Evolutionary conservation across 768 basidiomycete species (phyloP), one percentile per base, ranked within the genome.

Genomic region (Trichaptum fuscoviolaceum): DNA sequence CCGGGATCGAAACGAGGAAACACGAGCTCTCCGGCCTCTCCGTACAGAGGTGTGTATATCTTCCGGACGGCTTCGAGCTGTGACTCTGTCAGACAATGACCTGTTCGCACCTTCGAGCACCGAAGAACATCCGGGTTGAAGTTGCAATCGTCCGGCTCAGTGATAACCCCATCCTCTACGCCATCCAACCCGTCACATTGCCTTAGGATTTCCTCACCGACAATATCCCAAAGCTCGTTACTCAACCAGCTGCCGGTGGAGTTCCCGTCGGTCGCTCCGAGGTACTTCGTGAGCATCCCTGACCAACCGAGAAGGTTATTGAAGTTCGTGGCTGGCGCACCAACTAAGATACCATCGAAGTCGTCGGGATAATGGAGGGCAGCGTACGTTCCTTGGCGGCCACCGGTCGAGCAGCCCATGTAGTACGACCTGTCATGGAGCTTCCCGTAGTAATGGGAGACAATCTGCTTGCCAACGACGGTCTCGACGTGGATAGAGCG

Each of bases 151-250:
- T 67, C 63, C 20, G 73, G 73, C 27, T 72, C 67, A 65, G 67
- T 72, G 62, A 77, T 74, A 63, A 77, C 72, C 8, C 73, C 72
- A 66, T 77, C 76, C 2, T 69, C 20, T 35, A 75, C 71, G 18
- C 76, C 76, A 65, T 77, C 76, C 24, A 75, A 57, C 1, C 36
- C 68, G 62, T 77, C 76, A 62, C 76, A 77, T 65, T 77, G 76
- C 36, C 70, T 69, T 63, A 77, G 64, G 7, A 75, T 73, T 63
- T 77, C 76, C 10, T 72, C 66, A 26, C 72, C 70, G 26, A 77
- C 70, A 17, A 73, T 65, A 20, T 71, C 61, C 75, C 76, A 77
- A 63, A 68, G 61, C 12, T 67, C 65, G 3, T 68, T 57, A 1
- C 71, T 67, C 30, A 77, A 75, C 64, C 73, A 77, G 10, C 30